phyloP scores from a whole-genome alignment of 2,329 filamentous ascomycete genomes.

The Sporothrix curviconia region DNA sequence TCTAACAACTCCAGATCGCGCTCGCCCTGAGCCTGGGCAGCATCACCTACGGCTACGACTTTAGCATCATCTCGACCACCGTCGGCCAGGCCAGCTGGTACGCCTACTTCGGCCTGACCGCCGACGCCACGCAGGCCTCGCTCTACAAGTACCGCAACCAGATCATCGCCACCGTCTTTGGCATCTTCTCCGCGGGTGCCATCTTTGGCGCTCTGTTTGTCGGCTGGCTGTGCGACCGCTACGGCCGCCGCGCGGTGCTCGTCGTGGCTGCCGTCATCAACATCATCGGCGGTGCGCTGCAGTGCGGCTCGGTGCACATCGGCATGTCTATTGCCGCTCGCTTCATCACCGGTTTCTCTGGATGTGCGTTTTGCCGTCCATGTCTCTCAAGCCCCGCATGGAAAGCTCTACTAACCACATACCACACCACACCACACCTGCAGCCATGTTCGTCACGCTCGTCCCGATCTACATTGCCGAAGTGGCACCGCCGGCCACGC shows the following conservation, averaged over 20 bases:
- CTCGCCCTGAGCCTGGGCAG: slow-evolving; percentile 3
- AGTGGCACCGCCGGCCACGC: slow-evolving; percentile 28
- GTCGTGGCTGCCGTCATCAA: neutral
- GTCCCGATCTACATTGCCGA: slow-evolving; percentile 24
- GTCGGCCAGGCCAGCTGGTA: slow-evolving; percentile 9
- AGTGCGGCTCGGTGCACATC: slow-evolving; percentile 17
- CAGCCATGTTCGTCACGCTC: slow-evolving; percentile 24
- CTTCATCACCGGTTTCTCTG: slow-evolving; percentile 36
- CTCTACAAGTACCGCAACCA: neutral
- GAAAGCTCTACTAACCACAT: too few relatives aligned
- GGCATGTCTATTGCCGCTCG: slow-evolving; percentile 23
- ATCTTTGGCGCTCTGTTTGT: slow-evolving; percentile 11
- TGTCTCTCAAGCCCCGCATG: too few relatives aligned
- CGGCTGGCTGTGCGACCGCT: neutral
- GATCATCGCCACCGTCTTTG: slow-evolving; percentile 8
- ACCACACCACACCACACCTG: too few relatives aligned
- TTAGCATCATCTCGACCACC: slow-evolving; percentile 10
- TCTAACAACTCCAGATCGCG: too few relatives aligned
- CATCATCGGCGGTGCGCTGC: slow-evolving; percentile 14
- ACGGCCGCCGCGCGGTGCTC: slow-evolving; percentile 7
- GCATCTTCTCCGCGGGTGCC: slow-evolving; percentile 8
- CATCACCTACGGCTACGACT: slow-evolving; percentile 5
- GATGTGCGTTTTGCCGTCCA: too few relatives aligned
- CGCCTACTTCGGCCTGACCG: slow-evolving; percentile 6
- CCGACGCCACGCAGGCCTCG: neutral